Evolutionary conservation across 176 grass and related monocot genomes (phyloP), one percentile per base, ranked within the genome.

Genomic region (Poa pratensis): DNA sequence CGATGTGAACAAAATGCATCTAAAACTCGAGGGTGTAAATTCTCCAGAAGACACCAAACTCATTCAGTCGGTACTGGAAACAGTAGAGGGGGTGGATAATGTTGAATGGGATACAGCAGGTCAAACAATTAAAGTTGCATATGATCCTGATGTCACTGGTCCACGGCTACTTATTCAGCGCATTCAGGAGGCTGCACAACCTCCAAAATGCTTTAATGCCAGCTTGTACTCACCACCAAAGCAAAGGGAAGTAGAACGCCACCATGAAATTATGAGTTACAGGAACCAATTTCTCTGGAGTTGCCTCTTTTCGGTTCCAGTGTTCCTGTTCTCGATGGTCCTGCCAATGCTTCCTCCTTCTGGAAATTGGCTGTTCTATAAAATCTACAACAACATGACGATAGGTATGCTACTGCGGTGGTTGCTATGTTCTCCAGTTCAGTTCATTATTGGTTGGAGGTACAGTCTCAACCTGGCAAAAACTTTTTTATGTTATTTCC

Each of bases 391-490:
- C 64, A 96, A 99, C 88, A 65, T 99, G 81, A 99, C 87, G 0
- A 58, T 94, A 32, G 96, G 96, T 73, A 96, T 96, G 89, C 66
- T 99, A 54, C 80, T 99, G n/a, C 84, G 91, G 85, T 99, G 93
- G 88, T 75, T 91, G 49, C 82, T 99, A 20, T 99, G 96, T 73
- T 87, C 96, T 75, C 96, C 96, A 84, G 94, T 99, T 76, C 96
- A 99, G 90, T 99, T 99, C 87, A 86, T 99, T 82, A 89, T 99
- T 86, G 96, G 96, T 82, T 94, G 90, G 91, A 96, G 96, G 96
- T 99, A 99, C 60, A 89, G 9, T 83, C 60, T 80, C 67, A 80
- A 70, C 15, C 81, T 63, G 28, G 27, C 7, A 59, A 53, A 43
- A 59, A 40, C 73, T 66, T 67, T 18, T 77, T 82, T 15, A 48